A percentile compares a stretch with the other conserved stretches of the same genome.
phyloP scores from a whole-genome alignment of 768 basidiomycete genomes.

The Clavaria fumosa region DNA sequence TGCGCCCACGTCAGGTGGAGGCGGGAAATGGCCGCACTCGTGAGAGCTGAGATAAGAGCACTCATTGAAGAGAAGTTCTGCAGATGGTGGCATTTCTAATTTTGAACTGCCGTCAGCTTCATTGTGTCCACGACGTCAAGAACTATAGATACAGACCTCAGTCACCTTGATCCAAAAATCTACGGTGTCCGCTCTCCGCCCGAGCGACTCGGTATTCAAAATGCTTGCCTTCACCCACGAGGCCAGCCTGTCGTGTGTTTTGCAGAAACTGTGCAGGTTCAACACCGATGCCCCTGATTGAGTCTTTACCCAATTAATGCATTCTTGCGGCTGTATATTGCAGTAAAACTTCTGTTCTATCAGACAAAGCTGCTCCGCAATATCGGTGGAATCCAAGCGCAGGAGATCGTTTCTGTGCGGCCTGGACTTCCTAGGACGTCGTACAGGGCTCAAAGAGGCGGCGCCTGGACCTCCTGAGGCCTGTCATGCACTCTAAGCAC shows the following conservation, averaged over 20 bases:
- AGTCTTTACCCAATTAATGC: constrained; percentile 43
- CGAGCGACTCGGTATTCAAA: constrained; percentile 32
- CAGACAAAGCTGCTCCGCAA: constrained; percentile 75
- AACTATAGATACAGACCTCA: too few relatives aligned
- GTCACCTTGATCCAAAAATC: constrained; percentile 70
- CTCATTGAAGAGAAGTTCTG: constrained; percentile 58
- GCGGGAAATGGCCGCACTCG: constrained; percentile 39
- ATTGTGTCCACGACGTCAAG: too few relatives aligned
- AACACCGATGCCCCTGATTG: constrained; percentile 23
- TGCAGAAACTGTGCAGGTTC: constrained; percentile 38
- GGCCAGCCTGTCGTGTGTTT: constrained; percentile 45
- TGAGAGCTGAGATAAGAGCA: constrained; percentile 47
- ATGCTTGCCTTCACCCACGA: constrained; percentile 56
- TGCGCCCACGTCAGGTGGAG: constrained; percentile 56
- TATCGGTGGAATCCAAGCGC: constrained; percentile 46
- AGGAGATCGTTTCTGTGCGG: constrained; percentile 44
- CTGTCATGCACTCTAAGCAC: constrained; percentile 15
- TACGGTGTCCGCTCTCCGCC: constrained; percentile 39
- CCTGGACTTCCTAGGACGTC: constrained; percentile 30
- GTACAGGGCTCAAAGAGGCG: constrained; percentile 15
- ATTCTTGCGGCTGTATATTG: constrained; percentile 59
- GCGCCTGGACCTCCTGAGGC: constrained; percentile 23
- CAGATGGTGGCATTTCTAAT: constrained; percentile 50
- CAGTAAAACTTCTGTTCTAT: constrained; percentile 55
- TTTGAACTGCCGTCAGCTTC: too few relatives aligned